These are phyloP conservation scores for Starmerella khaoyaiensis DNA, from an alignment of 805 yeast genomes.

Conservation along the genomic window DNA sequence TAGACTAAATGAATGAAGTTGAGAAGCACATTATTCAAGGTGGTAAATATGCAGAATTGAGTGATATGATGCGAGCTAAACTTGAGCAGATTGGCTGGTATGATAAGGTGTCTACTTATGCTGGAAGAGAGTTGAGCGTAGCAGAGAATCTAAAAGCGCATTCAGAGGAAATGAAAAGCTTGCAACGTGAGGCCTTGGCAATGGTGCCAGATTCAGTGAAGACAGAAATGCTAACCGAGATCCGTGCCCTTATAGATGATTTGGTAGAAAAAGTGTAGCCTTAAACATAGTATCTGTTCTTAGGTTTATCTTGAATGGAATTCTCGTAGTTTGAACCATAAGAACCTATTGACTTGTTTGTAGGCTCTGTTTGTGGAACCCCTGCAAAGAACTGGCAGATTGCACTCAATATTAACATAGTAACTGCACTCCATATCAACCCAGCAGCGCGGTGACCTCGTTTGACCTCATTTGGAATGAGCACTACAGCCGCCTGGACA, in stretches of 20 bases:
- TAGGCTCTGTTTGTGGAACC: neutral
- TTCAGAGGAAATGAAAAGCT: constrained; percentile 6
- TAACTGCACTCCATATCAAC: constrained; percentile 15
- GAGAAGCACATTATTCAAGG: constrained; percentile 17
- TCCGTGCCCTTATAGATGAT: constrained; percentile 28
- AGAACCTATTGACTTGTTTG: too few species aligned
- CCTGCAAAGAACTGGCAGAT: neutral
- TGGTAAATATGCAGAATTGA: constrained; percentile 34
- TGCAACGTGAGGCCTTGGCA: constrained; percentile 11
- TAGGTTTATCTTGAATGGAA: too few species aligned
- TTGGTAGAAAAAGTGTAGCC: constrained; percentile 21
- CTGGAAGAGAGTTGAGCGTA: constrained; percentile 34
- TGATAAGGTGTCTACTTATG: constrained; percentile 52
- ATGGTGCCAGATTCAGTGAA: constrained; percentile 57
- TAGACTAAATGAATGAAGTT: constrained; percentile 14
- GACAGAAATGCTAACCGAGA: constrained; percentile 43
- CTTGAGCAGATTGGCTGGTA: constrained; percentile 77
- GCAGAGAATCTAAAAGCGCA: constrained; percentile 37
- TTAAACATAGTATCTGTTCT: constrained; percentile 9
- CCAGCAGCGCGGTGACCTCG: constrained; percentile 18
- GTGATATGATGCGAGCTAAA: constrained; percentile 46
- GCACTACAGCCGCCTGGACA: constrained; percentile 16
- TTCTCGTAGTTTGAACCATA: too few species aligned
- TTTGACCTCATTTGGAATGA: constrained; percentile 6
- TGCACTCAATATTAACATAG: constrained; percentile 8